These are phyloP conservation scores for Pseudoturritis turrita DNA, from an alignment of 345 rosid genomes.

Conservation along the genomic window DNA sequence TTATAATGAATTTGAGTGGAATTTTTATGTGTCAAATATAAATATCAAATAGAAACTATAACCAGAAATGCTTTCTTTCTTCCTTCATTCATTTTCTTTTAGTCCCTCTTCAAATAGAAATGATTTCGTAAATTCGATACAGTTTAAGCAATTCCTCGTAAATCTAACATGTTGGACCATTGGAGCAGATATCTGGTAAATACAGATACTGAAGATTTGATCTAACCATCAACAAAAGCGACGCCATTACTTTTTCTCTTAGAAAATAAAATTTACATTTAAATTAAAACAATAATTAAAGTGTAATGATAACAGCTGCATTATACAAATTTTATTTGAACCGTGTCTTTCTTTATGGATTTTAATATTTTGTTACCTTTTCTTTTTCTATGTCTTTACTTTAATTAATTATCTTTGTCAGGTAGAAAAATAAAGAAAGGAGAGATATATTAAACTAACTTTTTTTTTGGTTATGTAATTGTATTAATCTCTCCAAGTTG, in stretches of 20 bases:
- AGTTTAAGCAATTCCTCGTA: neutral
- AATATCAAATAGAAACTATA: too few species aligned
- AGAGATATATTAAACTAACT: constrained; percentile 11
- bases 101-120: neutral
- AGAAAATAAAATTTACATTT: neutral
- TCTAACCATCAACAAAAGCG: constrained; percentile 9
- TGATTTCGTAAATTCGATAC: neutral
- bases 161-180: neutral
- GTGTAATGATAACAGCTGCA: constrained; percentile 36
- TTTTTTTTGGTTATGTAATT: constrained; percentile 3
- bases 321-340: constrained; percentile 18
- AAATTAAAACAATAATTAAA: constrained; percentile 14
- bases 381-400: constrained; percentile 21
- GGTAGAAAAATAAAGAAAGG: constrained; percentile 12
- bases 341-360: constrained; percentile 28
- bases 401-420: constrained; percentile 19
- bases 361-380: constrained; percentile 24
- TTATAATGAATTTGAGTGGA: too few species aligned
- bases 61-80: too few species aligned
- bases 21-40: too few species aligned
- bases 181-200: constrained; percentile 4
- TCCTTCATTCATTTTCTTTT: too few species aligned
- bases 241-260: neutral
- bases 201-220: constrained; percentile 14
- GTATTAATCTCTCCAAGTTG: constrained; percentile 20